Evolutionary conservation across 805 yeast genomes (phyloP).

Genomic region (Starmerella ratchasimensis): DNA sequence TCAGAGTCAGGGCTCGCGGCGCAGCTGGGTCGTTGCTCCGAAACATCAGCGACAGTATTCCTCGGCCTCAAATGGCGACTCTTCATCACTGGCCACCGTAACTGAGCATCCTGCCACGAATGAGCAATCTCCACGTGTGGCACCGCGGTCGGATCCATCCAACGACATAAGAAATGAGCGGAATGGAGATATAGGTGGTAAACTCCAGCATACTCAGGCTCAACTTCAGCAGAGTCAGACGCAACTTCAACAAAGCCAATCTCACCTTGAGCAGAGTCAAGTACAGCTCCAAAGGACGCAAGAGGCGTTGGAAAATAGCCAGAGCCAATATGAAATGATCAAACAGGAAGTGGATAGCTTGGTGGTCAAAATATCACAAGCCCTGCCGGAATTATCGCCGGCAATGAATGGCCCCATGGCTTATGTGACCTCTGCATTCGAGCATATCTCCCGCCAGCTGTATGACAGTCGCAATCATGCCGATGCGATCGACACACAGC

Average conservation of each 20-base stretch:
- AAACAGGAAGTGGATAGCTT: constrained; percentile 13
- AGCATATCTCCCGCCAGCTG: constrained; percentile 14
- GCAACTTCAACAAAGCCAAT: too few relatives aligned
- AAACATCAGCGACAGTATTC: constrained; percentile 2
- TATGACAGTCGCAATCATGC: constrained; percentile 8
- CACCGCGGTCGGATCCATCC: too few relatives aligned
- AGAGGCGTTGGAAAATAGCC: too few relatives aligned
- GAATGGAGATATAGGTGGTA: too few relatives aligned
- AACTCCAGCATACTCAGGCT: too few relatives aligned
- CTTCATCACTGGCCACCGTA: constrained; percentile 6
- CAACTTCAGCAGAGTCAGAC: too few relatives aligned
- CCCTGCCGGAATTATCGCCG: constrained; percentile 14
- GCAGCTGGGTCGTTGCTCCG: constrained; percentile 14
- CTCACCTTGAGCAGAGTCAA: too few relatives aligned
- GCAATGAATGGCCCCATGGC: constrained; percentile 12
- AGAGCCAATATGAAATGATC: background rate
- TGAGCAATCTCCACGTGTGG: too few relatives aligned
- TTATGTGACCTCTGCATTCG: constrained; percentile 14
- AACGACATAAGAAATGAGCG: too few relatives aligned
- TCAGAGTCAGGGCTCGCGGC: constrained; percentile 5
- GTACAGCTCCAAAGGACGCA: too few relatives aligned
- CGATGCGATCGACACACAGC: constrained; percentile 16
- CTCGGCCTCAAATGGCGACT: constrained; percentile 3
- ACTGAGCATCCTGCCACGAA: constrained; percentile 5
- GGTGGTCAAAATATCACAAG: constrained; percentile 8